Evolutionary conservation across 176 grass and related monocot genomes (phyloP), one percentile per base, ranked within the genome.

Genomic region (Areca catechu): DNA sequence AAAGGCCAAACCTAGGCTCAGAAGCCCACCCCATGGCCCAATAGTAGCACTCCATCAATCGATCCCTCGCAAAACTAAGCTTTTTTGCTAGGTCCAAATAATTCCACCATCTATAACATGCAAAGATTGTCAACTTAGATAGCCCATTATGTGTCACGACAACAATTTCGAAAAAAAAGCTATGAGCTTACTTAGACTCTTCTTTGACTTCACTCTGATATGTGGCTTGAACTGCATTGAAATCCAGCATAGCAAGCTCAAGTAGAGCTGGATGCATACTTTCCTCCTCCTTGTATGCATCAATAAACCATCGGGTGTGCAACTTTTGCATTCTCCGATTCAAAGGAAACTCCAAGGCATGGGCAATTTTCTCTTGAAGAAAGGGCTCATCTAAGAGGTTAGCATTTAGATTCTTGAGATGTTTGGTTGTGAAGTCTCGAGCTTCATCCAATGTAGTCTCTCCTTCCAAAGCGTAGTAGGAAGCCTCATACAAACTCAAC

Each of bases 1-100:
- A 18, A 19, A 9, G 10, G 30, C 16, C 20, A 18, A 58, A n/a
- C 9, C 54, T 18, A 19, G 69, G 76, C 9, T 79, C 61, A 54
- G 22, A 79, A 43, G 53, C 16, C 3, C 15, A 56, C 19, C 76
- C 61, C 75, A n/a, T n/a, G n/a, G n/a, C n/a, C n/a, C n/a, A n/a
- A n/a, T n/a, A n/a, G n/a, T n/a, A n/a, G n/a, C n/a, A 76, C n/a
- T 83, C 85, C 15, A 89, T 20, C 48, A 88, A 55, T 19, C 80
- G 58, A 20, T 84, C 80, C 68, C 80, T 74, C 0, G 77, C 72
- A 50, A 84, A 89, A 17, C 53, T 14, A 0, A 66, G 29, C 62
- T 79, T 70, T 63, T 75, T 52, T 7, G 29, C 58, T 6, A 84
- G 68, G 9, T 47, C 63, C 7, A 51, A 51, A 4, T 83, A 54